Conservation (phyloP, 139 green algal species). For the Picochlorum sp. region DNA sequence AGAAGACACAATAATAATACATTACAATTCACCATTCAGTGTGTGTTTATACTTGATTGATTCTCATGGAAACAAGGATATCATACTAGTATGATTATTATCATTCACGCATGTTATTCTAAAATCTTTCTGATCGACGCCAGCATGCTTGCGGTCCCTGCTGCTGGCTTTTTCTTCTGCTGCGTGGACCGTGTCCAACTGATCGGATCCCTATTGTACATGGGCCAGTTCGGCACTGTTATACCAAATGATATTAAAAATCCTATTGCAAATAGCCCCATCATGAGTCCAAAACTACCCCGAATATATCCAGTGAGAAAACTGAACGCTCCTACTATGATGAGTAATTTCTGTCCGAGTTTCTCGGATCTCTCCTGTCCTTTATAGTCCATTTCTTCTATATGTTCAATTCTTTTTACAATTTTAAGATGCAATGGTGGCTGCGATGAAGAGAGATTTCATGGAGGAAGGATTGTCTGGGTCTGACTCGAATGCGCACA, state of each 20-base stretch:
- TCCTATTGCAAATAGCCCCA: constrained; percentile 17
- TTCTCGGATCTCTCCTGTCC: constrained; percentile 22
- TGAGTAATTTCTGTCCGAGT: constrained; percentile 5
- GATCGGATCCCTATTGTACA: constrained; percentile 25
- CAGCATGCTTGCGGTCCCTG: background rate
- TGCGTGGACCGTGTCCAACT: background rate
- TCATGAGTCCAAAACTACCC: constrained; percentile 22
- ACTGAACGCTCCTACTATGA: background rate
- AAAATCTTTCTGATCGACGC: no score
- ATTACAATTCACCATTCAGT: no score
- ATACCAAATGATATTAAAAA: constrained; percentile 3
- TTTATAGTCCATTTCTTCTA: constrained; percentile 27
- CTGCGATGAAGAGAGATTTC: background rate
- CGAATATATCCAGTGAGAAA: constrained; percentile 21
- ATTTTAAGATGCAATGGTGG: background rate
- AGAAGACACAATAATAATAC: background rate
- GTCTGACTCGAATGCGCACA: constrained; percentile 1
- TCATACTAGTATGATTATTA: no score
- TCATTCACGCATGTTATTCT: no score
- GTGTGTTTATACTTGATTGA: no score
- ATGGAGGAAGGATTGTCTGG: background rate
- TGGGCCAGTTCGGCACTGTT: constrained; percentile 21
- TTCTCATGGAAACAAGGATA: no score
- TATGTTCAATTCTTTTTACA: background rate
- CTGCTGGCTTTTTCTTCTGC: background rate